Evolutionary conservation across 768 basidiomycete species (phyloP), one percentile per base, ranked within the genome.

Genomic region (Lactifluus piperatus): DNA sequence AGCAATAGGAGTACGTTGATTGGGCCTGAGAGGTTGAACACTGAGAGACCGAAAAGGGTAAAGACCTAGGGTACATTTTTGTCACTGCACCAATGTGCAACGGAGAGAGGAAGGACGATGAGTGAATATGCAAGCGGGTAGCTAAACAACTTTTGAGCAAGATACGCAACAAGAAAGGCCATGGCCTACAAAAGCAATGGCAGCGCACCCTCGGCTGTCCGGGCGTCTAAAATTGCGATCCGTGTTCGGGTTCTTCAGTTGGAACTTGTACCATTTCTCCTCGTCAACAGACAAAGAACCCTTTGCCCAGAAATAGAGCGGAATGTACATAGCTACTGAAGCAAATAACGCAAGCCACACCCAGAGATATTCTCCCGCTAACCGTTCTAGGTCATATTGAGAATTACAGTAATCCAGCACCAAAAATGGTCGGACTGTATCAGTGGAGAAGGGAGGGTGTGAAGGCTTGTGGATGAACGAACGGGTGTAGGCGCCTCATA

Each of bases 321-420:
- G 69, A 51, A 72, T 62, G 57, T 77, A 78, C 1, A 69, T 57
- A 5, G 71, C 13, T 22, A 70, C 53, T 8, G 75, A 75, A 43
- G 72, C 59, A 29, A 65, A 62, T 7, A 77, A 67, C 5, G 76
- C 70, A 32, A 74, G 48, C 78, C 78, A 77, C 43, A 78, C 68
- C 78, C 78, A 78, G 20, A 76, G 27, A 54, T 78, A 78, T 64
- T 77, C 76, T 3, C 74, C 76, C 47, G 60, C 71, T 14, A 77
- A 67, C 18, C 72, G 69, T 59, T 72, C 68, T 1, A 58, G 59
- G 2, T 66, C 29, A 63, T 68, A 73, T 13, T 66, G 41, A 6
- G 67, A 47, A 39, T 71, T 67, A n/a, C n/a, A n/a, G n/a, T n/a
- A 55, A 79, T 73, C 76, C 76, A 77, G 63, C 77, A 79, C 77